Evolutionary conservation across 495 filamentous ascomycete genomes (phyloP).

Genomic region (Talaromyces thailandensis): DNA sequence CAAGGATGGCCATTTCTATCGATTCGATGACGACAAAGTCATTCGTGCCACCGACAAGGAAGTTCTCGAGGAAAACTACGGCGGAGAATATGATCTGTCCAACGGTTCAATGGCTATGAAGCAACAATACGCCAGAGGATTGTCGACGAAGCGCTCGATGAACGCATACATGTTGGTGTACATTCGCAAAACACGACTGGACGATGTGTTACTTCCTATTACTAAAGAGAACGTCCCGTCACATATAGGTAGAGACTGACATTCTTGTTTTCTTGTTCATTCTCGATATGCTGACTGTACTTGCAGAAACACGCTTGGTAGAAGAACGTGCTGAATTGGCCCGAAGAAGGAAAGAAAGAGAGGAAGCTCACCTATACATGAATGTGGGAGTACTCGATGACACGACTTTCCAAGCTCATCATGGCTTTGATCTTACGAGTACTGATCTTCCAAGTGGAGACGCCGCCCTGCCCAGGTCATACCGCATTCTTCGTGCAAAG

Average conservation of each 20-base stretch:
- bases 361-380: constrained; percentile 90
- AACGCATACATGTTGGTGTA: constrained; percentile 99
- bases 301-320: constrained; percentile 55
- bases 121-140: constrained; percentile 57
- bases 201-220: constrained; percentile 70
- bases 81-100: constrained; percentile 66
- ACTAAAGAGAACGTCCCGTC: constrained; percentile 65
- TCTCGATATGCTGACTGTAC: constrained; percentile 1
- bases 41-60: constrained; percentile 87
- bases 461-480: constrained; percentile 43
- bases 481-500: constrained; percentile 62
- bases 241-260: constrained; percentile 59
- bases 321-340: constrained; percentile 73
- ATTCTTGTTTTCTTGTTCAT: neutral
- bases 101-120: constrained; percentile 51
- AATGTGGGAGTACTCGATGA: constrained; percentile 72
- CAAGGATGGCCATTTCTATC: constrained; percentile 90
- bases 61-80: constrained; percentile 93
- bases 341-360: constrained; percentile 70
- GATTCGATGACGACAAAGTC: constrained; percentile 94
- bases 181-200: constrained; percentile 73
- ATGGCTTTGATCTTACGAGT: constrained; percentile 75
- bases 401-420: constrained; percentile 65
- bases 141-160: constrained; percentile 63
- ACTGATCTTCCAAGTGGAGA: constrained; percentile 63